phyloP scores from a whole-genome alignment of 129 eudicot genomes.

The Helianthus annuus region DNA sequence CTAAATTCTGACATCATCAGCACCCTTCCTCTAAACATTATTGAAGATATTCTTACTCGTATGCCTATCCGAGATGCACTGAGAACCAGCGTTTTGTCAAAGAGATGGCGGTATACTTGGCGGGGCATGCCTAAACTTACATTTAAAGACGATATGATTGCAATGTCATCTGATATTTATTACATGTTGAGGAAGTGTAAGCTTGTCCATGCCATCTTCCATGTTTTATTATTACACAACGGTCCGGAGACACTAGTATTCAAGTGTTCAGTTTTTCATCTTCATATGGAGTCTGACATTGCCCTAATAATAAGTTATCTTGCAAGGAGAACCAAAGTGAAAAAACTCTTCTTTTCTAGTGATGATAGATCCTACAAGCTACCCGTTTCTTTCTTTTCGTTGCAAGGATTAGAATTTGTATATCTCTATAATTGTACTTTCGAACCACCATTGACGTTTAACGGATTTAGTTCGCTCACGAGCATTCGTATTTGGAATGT shows the following conservation, averaged over 20 bases:
- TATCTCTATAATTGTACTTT: slow-evolving; percentile 2
- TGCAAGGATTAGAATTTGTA: slow-evolving; percentile 16
- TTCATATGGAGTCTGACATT: slow-evolving; percentile 15
- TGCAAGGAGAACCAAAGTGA: slow-evolving; percentile 20
- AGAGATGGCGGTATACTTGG: too few species aligned
- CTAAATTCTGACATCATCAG: too few species aligned
- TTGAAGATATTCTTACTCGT: too few species aligned
- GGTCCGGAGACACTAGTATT: slow-evolving; percentile 24
- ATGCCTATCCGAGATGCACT: too few species aligned
- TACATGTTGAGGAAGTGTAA: not conserved
- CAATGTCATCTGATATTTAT: too few species aligned
- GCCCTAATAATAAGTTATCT: slow-evolving; percentile 25
- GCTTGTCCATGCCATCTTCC: slow-evolving; percentile 16
- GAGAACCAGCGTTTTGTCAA: too few species aligned
- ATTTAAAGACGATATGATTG: too few species aligned
- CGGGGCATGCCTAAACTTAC: too few species aligned
- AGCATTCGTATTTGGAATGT: not conserved
- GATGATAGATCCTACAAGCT: not conserved
- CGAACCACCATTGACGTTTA: slow-evolving; percentile 14
- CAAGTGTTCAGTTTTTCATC: not conserved
- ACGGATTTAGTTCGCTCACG: slow-evolving; percentile 19
- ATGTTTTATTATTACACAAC: slow-evolving; percentile 31
- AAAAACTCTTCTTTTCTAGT: not conserved
- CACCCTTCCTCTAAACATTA: too few species aligned
- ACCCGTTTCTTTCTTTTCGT: slow-evolving; percentile 27